Percentiles rank a stretch among this genome's conserved stretches.
These are phyloP conservation scores for Solanum neorickii DNA, from an alignment of 257 asterid genomes.

Conservation along the genomic window DNA sequence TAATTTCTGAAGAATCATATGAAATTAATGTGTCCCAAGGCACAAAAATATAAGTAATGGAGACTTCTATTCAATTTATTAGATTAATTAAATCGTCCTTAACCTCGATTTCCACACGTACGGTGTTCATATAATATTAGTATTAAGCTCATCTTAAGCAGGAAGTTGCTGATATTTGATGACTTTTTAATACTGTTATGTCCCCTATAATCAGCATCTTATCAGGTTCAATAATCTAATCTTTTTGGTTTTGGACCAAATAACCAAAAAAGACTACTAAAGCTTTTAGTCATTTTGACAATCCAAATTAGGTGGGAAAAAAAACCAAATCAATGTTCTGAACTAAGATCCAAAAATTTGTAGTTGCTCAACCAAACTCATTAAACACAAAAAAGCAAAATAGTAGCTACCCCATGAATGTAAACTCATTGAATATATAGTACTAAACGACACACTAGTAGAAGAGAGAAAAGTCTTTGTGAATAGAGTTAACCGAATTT, in stretches of 20 bases:
- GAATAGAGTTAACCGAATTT: neutral
- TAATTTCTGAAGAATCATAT: constrained; percentile 25
- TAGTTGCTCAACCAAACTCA: constrained; percentile 43
- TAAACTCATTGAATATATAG: neutral
- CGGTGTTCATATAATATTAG: constrained; percentile 9
- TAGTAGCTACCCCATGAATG: constrained; percentile 2
- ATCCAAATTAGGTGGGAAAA: neutral
- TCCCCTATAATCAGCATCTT: constrained; percentile 28
- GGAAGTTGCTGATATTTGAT: neutral
- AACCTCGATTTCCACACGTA: constrained; percentile 32
- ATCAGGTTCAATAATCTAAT: constrained; percentile 8
- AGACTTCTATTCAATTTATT: constrained; percentile 46
- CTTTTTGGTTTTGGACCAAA: constrained; percentile 6
- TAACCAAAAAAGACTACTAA: neutral
- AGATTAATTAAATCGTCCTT: neutral
- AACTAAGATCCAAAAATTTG: constrained; percentile 16
- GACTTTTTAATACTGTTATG: constrained; percentile 18
- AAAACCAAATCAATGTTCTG: constrained; percentile 3
- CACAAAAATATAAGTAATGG: constrained; percentile 29
- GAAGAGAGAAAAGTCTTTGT: neutral
- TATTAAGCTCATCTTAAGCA: constrained; percentile 17
- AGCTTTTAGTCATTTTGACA: constrained; percentile 2
- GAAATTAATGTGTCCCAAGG: constrained; percentile 78
- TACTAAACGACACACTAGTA: neutral
- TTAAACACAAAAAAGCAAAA: constrained; percentile 21